Evolutionary conservation across 345 rosid species (phyloP).

Genomic region (Conringia planisiliqua): DNA sequence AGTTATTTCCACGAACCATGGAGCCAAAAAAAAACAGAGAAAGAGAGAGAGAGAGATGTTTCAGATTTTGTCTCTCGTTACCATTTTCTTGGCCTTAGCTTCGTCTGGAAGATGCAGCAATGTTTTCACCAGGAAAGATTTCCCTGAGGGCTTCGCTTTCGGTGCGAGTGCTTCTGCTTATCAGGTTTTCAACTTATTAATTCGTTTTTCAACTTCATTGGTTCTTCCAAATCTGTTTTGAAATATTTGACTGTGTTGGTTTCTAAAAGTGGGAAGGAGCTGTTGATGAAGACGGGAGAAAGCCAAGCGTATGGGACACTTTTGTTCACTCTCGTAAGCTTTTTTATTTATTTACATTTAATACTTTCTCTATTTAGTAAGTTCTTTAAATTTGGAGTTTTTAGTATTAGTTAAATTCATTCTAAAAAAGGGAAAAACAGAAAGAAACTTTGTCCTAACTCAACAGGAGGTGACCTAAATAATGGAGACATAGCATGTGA

Average conservation of each 20-base stretch:
- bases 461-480: too few relatives aligned
- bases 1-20: neutral
- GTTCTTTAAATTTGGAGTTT: too few relatives aligned
- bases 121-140: conserved; percentile 38
- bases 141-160: conserved; percentile 48
- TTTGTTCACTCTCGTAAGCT: conserved; percentile 39
- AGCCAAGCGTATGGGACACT: conserved; percentile 36
- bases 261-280: conserved; percentile 45
- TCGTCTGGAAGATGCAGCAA: neutral
- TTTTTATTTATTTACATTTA: neutral
- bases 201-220: neutral
- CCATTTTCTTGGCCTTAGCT: neutral
- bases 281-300: conserved; percentile 51
- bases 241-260: neutral
- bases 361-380: too few relatives aligned
- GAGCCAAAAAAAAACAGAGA: neutral
- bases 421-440: too few relatives aligned
- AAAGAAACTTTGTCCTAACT: neutral
- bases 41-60: neutral
- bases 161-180: conserved; percentile 52
- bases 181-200: conserved; percentile 38
- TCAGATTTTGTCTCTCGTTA: neutral
- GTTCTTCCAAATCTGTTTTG: neutral
- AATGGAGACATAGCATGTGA: conserved; percentile 52
- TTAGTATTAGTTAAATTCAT: too few relatives aligned